Conservation (phyloP, 345 rosid genomes). For the Litchi chinensis region DNA sequence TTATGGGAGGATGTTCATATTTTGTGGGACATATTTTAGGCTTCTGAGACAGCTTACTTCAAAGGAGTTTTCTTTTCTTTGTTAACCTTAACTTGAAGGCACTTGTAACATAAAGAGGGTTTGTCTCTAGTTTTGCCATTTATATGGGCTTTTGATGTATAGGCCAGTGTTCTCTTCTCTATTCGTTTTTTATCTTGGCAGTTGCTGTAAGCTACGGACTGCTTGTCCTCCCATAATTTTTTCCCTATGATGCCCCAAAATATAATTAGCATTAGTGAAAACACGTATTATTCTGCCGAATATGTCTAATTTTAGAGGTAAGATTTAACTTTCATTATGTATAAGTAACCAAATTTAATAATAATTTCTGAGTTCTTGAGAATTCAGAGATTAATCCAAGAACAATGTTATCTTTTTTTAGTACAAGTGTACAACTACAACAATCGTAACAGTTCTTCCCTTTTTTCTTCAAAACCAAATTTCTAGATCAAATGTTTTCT, state of each 20-base stretch:
- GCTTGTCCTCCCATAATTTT: no score
- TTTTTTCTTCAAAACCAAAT: neutral
- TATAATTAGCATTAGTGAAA: no score
- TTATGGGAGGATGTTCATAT: neutral
- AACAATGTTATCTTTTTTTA: neutral
- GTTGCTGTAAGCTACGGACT: no score
- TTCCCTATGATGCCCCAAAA: no score
- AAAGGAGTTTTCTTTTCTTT: neutral
- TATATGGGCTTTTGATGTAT: neutral
- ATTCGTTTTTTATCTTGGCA: neutral
- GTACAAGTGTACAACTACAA: neutral
- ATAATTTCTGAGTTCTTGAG: neutral
- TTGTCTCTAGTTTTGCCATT: neutral
- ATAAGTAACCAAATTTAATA: neutral
- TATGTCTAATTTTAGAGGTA: no score
- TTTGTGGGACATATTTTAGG: neutral
- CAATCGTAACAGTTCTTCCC: neutral
- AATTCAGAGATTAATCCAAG: neutral
- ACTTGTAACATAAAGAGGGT: neutral
- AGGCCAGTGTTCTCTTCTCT: neutral
- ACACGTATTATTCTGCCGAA: no score
- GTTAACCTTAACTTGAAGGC: neutral
- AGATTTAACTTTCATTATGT: neutral
- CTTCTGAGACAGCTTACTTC: neutral
- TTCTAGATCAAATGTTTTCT: neutral